A percentile compares a stretch with the other conserved stretches of the same genome.
These are phyloP conservation scores for Sutorius australiensis DNA, from an alignment of 768 basidiomycete species.

Conservation along the genomic window DNA sequence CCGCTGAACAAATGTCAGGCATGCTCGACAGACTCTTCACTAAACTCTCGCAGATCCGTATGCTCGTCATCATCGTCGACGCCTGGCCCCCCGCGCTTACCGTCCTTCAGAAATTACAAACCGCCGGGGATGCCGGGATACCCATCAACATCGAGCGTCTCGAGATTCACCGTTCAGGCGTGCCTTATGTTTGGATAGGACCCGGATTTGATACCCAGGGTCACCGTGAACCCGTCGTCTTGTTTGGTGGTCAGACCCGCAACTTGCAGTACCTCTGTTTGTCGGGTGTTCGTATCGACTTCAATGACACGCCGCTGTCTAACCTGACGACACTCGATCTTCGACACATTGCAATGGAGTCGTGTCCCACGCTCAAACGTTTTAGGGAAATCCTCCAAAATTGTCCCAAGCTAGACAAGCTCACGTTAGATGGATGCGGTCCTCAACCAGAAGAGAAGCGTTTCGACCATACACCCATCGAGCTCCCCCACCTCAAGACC, in stretches of 20 bases:
- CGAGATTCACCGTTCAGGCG: constrained; percentile 59
- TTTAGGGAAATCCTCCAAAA: constrained; percentile 51
- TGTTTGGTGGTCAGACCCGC: constrained; percentile 48
- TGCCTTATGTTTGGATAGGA: constrained; percentile 45
- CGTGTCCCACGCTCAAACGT: constrained; percentile 44
- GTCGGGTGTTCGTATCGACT: constrained; percentile 61
- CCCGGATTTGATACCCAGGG: constrained; percentile 36
- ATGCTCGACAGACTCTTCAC: constrained; percentile 50
- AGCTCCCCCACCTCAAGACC: constrained; percentile 46
- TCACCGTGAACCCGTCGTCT: constrained; percentile 37
- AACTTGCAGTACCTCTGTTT: constrained; percentile 50
- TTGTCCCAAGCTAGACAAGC: constrained; percentile 49
- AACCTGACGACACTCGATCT: constrained; percentile 66
- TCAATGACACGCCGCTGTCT: constrained; percentile 42
- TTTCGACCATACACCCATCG: constrained; percentile 37
- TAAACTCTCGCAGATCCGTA: constrained; percentile 55
- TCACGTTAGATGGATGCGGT: constrained; percentile 62
- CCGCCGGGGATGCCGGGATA: constrained; percentile 30
- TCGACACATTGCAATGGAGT: constrained; percentile 52
- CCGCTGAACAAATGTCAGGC: constrained; percentile 39
- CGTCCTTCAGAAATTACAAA: constrained; percentile 47
- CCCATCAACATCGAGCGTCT: constrained; percentile 53
- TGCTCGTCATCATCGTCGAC: constrained; percentile 55
- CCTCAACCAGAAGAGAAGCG: constrained; percentile 36
- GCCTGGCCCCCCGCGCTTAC: constrained; percentile 51